Conservation (phyloP, 768 basidiomycete genomes). For the Lactarius akahatsu region DNA sequence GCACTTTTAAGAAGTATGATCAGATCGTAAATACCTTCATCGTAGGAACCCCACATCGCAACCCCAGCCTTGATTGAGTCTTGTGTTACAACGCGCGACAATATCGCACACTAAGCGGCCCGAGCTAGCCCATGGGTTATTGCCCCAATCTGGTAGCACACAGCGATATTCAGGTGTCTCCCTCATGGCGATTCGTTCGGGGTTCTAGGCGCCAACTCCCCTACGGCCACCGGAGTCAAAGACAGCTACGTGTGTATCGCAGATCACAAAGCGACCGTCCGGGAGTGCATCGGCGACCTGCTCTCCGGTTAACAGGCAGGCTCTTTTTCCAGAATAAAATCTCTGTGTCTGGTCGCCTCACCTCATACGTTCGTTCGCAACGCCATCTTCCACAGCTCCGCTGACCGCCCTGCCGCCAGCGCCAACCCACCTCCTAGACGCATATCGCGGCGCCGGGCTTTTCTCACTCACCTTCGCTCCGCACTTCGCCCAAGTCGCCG, state of each 20-base stretch:
- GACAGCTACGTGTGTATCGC: not conserved
- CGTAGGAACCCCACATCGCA: too few species aligned
- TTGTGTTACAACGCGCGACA: too few species aligned
- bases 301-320: conserved; percentile 78
- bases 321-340: not conserved
- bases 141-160: too few species aligned
- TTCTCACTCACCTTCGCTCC: conserved; percentile 70
- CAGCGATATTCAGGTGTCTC: too few species aligned
- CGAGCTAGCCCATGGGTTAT: too few species aligned
- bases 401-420: too few species aligned
- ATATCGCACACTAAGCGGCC: too few species aligned
- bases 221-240: not conserved
- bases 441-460: not conserved
- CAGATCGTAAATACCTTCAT: too few species aligned
- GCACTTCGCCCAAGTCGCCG: not conserved
- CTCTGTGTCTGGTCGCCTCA: not conserved
- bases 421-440: conserved; percentile 79
- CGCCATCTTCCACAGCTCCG: conserved; percentile 28
- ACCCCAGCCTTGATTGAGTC: too few species aligned
- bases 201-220: too few species aligned
- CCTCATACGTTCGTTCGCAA: conserved; percentile 34
- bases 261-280: not conserved
- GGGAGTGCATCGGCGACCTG: not conserved
- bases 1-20: too few species aligned
- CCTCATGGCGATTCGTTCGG: too few species aligned